phyloP scores from a whole-genome alignment of 192 early-diverging fungal species.

The Coemansia sp. region DNA sequence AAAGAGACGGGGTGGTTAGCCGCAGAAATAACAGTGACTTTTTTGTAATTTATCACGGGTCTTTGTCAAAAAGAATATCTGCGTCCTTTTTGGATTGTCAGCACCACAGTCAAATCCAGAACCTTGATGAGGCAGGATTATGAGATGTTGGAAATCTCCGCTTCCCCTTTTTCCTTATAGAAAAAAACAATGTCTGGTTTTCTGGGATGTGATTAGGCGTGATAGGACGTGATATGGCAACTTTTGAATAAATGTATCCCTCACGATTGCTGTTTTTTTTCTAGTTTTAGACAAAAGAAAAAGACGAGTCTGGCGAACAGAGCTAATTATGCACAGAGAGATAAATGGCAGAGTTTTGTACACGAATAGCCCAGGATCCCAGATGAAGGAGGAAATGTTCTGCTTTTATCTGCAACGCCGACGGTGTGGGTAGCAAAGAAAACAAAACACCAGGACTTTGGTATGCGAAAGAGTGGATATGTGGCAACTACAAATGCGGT shows the following conservation, averaged over 20 bases:
- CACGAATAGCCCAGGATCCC: neutral
- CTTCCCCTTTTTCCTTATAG: neutral
- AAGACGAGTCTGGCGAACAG: neutral
- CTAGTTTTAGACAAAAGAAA: neutral
- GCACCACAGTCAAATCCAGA: constrained; percentile 3
- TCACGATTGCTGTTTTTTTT: neutral
- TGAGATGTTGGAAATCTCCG: neutral
- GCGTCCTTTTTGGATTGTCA: neutral
- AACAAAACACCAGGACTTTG: neutral
- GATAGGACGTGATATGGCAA: neutral
- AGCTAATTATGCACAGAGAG: neutral
- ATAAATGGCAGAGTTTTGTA: neutral
- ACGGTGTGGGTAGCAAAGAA: neutral
- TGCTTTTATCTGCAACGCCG: neutral
- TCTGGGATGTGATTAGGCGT: neutral
- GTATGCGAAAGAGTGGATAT: neutral
- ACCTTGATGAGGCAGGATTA: neutral
- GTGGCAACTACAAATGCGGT: too few species aligned
- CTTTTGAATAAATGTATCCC: neutral
- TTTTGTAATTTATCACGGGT: constrained; percentile 1
- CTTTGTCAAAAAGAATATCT: neutral
- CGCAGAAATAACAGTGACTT: neutral
- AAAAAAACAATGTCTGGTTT: neutral
- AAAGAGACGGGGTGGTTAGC: too few species aligned
- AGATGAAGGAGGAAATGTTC: neutral